Conservation (phyloP, 805 yeast species). For the Phaffomyces antillensis region DNA sequence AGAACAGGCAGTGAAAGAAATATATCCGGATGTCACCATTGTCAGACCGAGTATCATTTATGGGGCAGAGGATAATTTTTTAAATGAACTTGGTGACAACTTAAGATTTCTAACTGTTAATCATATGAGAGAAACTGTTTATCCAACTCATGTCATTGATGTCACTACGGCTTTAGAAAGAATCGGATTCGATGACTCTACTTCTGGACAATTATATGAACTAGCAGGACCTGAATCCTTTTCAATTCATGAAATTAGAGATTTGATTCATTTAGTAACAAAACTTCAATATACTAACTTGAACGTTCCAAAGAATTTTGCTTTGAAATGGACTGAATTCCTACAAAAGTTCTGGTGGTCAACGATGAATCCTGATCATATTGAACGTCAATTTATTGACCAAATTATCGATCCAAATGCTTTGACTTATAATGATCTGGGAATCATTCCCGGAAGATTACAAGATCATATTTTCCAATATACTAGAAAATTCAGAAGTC, state of each 20-base stretch:
- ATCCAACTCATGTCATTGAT: conserved; percentile 72
- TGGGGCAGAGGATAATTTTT: conserved; percentile 66
- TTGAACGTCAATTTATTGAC: conserved; percentile 64
- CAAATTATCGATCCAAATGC: conserved; percentile 58
- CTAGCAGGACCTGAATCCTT: conserved; percentile 65
- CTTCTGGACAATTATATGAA: conserved; percentile 71
- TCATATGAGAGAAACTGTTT: conserved; percentile 50
- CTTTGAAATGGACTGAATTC: conserved; percentile 28
- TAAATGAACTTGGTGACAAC: conserved; percentile 51
- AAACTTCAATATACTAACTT: conserved; percentile 31
- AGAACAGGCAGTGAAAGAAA: conserved; percentile 62
- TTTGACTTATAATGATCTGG: conserved; percentile 62
- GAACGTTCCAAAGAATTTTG: conserved; percentile 33
- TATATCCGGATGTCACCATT: conserved; percentile 69
- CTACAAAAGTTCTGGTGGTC: conserved; percentile 37
- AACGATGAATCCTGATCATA: conserved; percentile 58
- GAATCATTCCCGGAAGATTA: conserved; percentile 50
- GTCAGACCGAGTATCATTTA: conserved; percentile 81
- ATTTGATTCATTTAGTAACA: conserved; percentile 60
- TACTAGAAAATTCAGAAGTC: conserved; percentile 29
- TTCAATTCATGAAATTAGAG: conserved; percentile 56
- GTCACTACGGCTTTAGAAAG: conserved; percentile 73
- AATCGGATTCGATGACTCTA: conserved; percentile 76
- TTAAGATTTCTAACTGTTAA: conserved; percentile 61
- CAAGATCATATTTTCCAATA: conserved; percentile 42